Conservation (phyloP, 345 rosid genomes). For the Eucalyptus erythrocorys region DNA sequence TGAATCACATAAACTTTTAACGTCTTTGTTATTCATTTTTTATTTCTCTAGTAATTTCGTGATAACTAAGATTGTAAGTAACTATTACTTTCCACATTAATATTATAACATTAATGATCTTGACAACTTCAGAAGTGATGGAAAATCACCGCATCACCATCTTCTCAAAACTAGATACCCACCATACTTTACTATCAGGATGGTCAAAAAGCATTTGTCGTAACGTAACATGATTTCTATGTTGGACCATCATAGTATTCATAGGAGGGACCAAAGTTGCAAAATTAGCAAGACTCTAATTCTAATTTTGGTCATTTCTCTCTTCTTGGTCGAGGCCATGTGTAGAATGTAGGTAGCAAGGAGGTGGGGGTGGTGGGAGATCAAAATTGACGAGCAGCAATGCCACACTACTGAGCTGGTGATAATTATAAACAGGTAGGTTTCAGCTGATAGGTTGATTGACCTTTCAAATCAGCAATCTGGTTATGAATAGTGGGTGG, state of each 20-base stretch:
- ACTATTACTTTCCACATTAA: background rate
- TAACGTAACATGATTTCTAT: background rate
- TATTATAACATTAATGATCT: background rate
- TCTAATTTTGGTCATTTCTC: background rate
- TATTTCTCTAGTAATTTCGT: too few relatives aligned
- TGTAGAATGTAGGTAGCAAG: background rate
- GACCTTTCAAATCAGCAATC: background rate
- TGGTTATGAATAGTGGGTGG: background rate
- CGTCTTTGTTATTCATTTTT: background rate
- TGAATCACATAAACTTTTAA: too few relatives aligned
- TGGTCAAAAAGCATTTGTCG: background rate
- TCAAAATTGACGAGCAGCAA: background rate
- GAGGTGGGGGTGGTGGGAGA: background rate
- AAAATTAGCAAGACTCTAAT: background rate
- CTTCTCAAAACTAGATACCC: background rate
- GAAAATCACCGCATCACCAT: background rate
- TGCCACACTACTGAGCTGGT: background rate
- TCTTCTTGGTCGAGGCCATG: background rate
- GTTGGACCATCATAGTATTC: background rate
- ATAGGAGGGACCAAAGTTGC: background rate
- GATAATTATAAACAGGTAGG: background rate
- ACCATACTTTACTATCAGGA: background rate
- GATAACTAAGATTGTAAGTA: too few relatives aligned
- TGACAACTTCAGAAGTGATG: background rate
- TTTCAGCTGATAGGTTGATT: background rate